A percentile compares a stretch with the other conserved stretches of the same genome.
phyloP scores from a whole-genome alignment of 2,329 filamentous ascomycete species.

The Monilinia fructigena region DNA sequence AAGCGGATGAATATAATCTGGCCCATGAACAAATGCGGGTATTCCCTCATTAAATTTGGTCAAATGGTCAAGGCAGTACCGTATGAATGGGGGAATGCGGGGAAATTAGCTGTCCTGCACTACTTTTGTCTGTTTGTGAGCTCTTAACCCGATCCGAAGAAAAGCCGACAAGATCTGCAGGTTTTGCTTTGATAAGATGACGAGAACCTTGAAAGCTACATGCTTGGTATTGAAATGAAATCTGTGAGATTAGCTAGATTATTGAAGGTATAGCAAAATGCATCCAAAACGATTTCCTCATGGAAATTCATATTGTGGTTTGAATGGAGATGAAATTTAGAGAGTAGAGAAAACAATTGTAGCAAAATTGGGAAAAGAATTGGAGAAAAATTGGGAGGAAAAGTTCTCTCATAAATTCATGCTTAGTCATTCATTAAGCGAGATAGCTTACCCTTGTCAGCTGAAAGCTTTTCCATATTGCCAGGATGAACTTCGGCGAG shows the following conservation, averaged over 20 bases:
- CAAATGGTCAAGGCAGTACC: neutral
- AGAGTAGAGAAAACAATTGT: neutral
- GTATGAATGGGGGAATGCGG: slow-evolving; percentile 18
- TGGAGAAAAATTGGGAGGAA: neutral
- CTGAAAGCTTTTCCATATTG: neutral
- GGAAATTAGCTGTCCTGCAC: neutral
- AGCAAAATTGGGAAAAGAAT: neutral
- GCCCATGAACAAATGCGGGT: slow-evolving; percentile 8
- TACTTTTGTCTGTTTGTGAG: neutral
- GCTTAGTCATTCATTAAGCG: slow-evolving; percentile 16
- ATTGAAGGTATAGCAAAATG: slow-evolving; percentile 12
- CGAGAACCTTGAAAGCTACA: slow-evolving; percentile 9
- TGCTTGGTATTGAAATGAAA: neutral
- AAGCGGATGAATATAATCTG: neutral
- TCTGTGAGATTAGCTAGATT: neutral
- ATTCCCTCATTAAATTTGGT: neutral
- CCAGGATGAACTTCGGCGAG: neutral
- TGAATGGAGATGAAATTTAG: neutral
- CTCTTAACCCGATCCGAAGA: slow-evolving; percentile 16
- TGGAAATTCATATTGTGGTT: neutral
- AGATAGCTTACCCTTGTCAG: slow-evolving; percentile 9
- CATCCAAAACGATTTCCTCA: neutral
- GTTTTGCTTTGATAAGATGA: slow-evolving; percentile 10
- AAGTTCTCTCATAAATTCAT: neutral
- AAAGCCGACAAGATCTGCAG: slow-evolving; percentile 16